Conservation (phyloP, 352 stramenopile species). For the Phytophthora palmivora region DNA sequence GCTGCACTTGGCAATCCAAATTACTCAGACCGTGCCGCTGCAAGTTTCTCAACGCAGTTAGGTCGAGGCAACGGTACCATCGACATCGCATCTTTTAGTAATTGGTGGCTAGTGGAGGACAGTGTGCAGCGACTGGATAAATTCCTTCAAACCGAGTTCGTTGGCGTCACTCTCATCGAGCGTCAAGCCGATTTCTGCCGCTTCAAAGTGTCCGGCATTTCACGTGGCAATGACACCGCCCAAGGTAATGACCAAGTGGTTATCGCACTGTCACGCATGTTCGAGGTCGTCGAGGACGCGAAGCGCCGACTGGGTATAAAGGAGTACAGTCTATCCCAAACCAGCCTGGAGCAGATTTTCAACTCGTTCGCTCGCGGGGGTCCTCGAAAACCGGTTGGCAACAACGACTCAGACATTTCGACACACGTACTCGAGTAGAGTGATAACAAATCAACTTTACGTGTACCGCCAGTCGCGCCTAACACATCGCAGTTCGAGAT, state of each 20-base stretch:
- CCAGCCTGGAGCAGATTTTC: conserved; percentile 94
- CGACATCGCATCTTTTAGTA: conserved; percentile 44
- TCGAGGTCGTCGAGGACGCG: conserved; percentile 70
- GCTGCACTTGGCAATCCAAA: conserved; percentile 39
- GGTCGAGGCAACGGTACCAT: conserved; percentile 26
- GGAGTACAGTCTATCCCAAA: conserved; percentile 91
- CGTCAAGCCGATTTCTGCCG: conserved; percentile 71
- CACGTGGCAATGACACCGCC: background rate
- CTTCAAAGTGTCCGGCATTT: conserved; percentile 49
- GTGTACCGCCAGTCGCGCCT: conserved; percentile 2
- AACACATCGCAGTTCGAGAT: background rate
- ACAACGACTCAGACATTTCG: background rate
- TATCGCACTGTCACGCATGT: conserved; percentile 68
- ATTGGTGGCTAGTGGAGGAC: conserved; percentile 78
- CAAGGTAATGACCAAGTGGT: background rate
- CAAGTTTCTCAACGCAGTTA: conserved; percentile 29
- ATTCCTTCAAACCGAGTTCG: conserved; percentile 50
- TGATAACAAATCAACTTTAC: background rate
- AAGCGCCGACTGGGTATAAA: conserved; percentile 62
- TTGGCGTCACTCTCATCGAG: conserved; percentile 54
- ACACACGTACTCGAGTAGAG: conserved; percentile 7
- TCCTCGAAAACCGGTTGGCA: background rate
- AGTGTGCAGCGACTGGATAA: conserved; percentile 40
- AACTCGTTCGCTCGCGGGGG: conserved; percentile 79
- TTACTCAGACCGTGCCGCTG: conserved; percentile 39